Evolutionary conservation across 2,329 filamentous ascomycete species (phyloP).

Genomic region (Apiospora saccharicola): DNA sequence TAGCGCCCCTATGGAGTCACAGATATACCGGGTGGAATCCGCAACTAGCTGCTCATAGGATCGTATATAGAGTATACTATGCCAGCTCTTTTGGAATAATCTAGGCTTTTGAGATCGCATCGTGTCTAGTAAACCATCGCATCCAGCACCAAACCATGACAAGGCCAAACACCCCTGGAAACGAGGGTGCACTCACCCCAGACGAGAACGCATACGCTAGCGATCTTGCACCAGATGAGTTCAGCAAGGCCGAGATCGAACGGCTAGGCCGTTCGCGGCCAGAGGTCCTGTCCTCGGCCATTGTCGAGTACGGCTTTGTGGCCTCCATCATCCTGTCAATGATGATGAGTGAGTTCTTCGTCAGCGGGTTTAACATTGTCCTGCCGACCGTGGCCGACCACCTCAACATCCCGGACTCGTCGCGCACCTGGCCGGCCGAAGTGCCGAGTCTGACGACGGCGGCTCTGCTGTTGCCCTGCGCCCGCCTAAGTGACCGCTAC

Average conservation of each 20-base stretch:
- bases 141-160: constrained; percentile 22
- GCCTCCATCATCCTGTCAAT: constrained; percentile 66
- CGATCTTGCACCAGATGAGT: constrained; percentile 30
- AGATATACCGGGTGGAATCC: background rate
- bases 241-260: constrained; percentile 52
- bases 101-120: background rate
- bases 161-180: constrained; percentile 26
- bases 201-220: constrained; percentile 28
- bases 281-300: constrained; percentile 54
- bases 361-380: constrained; percentile 79
- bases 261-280: constrained; percentile 66
- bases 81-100: background rate
- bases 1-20: background rate
- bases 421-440: constrained; percentile 69
- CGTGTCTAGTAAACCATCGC: background rate
- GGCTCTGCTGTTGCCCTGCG: constrained; percentile 67
- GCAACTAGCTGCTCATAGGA: background rate
- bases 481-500: constrained; percentile 68
- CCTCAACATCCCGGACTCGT: constrained; percentile 68
- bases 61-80: constrained; percentile 11
- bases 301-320: constrained; percentile 65
- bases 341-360: constrained; percentile 74
- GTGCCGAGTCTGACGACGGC: constrained; percentile 65
- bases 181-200: constrained; percentile 27
- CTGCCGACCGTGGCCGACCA: constrained; percentile 69